Evolutionary conservation across 2,329 filamentous ascomycete genomes (phyloP).

Genomic region (Verticillium nonalfalfae): DNA sequence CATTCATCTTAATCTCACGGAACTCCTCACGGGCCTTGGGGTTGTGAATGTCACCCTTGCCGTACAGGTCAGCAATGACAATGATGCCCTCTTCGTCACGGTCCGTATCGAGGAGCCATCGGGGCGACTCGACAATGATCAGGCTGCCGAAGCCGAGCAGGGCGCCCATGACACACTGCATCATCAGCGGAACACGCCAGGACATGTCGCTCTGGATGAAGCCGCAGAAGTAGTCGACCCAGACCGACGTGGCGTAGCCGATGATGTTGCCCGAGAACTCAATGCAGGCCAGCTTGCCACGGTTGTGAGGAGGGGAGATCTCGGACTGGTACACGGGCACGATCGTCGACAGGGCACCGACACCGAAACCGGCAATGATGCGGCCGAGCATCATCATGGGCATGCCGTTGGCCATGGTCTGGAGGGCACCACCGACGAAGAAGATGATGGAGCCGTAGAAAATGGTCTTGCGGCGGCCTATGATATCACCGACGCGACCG

Average conservation of each 20-base stretch:
- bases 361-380: constrained; percentile 77
- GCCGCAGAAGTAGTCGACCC: constrained; percentile 97
- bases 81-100: constrained; percentile 98
- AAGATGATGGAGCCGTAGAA: constrained; percentile 91
- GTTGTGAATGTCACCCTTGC: constrained; percentile 91
- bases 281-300: constrained; percentile 92
- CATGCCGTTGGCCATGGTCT: constrained; percentile 77
- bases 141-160: constrained; percentile 81
- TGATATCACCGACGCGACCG: constrained; percentile 83
- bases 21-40: constrained; percentile 90
- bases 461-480: constrained; percentile 84
- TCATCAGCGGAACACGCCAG: constrained; percentile 82
- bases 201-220: constrained; percentile 80
- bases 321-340: constrained; percentile 93
- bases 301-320: constrained; percentile 92
- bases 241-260: constrained; percentile 92
- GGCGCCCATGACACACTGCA: constrained; percentile 93
- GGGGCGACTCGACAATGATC: constrained; percentile 92
- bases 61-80: constrained; percentile 96
- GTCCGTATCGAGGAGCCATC: constrained; percentile 96
- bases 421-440: constrained; percentile 74
- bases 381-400: constrained; percentile 83
- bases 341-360: constrained; percentile 85
- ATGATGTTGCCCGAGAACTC: constrained; percentile 97
- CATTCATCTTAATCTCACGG: constrained; percentile 98